phyloP scores from a whole-genome alignment of 306 rosid genomes.

The Pterocarpus santalinus region DNA sequence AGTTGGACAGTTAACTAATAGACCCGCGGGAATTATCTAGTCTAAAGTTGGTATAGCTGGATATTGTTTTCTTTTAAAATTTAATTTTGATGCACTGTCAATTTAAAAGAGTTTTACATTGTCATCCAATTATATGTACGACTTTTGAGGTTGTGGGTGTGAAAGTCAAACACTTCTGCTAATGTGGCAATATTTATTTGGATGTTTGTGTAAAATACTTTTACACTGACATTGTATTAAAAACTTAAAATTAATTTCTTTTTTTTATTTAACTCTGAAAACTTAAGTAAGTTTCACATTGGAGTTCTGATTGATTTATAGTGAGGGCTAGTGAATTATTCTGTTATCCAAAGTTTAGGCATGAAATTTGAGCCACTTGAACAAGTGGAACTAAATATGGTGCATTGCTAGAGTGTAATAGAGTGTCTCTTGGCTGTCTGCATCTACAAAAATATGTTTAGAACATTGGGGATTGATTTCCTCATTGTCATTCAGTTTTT shows the following conservation, averaged over 20 bases:
- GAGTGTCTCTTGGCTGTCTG: neutral
- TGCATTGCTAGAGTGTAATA: neutral
- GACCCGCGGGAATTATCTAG: slow-evolving; percentile 7
- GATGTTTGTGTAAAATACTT: no score
- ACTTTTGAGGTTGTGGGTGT: no score
- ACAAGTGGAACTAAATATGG: neutral
- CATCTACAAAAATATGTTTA: neutral
- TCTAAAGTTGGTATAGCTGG: slow-evolving; percentile 22
- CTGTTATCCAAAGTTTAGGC: slow-evolving; percentile 6
- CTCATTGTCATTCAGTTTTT: slow-evolving; percentile 15
- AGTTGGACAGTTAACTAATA: slow-evolving; percentile 13
- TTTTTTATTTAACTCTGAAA: no score
- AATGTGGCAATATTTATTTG: no score
- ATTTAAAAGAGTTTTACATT: no score
- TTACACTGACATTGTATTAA: no score
- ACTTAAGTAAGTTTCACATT: neutral
- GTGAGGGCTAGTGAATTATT: slow-evolving; percentile 18
- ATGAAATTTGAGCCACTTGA: slow-evolving; percentile 18
- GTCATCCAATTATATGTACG: no score
- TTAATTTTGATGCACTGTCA: no score
- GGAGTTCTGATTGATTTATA: slow-evolving; percentile 7
- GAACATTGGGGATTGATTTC: neutral
- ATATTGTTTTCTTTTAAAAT: neutral
- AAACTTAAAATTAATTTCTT: no score
- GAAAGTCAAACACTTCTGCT: no score